These are phyloP conservation scores for Meyerozyma guilliermondii DNA, from an alignment of 1,139 yeast species.

Conservation along the genomic window DNA sequence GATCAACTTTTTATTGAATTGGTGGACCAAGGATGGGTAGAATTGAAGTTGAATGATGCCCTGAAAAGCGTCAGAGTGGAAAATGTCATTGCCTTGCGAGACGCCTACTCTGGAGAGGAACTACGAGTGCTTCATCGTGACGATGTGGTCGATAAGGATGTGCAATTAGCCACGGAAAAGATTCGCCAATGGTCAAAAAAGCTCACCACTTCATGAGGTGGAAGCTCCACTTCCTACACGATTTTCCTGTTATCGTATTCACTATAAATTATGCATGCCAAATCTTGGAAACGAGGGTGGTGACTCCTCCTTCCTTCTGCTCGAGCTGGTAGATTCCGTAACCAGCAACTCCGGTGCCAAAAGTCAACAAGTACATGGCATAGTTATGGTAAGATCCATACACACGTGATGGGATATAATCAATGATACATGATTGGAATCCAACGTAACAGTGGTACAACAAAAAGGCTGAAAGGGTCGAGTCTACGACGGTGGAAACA, in stretches of 20 bases:
- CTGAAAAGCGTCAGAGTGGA: slow-evolving; percentile 3
- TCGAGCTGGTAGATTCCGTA: slow-evolving; percentile 69
- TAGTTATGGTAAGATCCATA: slow-evolving; percentile 62
- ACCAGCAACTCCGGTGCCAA: slow-evolving; percentile 59
- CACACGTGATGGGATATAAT: slow-evolving; percentile 70
- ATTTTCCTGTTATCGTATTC: not conserved
- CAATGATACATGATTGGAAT: slow-evolving; percentile 72
- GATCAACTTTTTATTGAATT: slow-evolving; percentile 2
- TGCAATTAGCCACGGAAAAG: not conserved
- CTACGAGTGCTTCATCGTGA: not conserved
- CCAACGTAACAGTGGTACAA: slow-evolving; percentile 68
- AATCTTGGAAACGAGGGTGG: slow-evolving; percentile 34
- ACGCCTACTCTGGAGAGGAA: slow-evolving; percentile 6
- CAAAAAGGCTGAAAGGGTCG: slow-evolving; percentile 49
- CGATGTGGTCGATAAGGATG: not conserved
- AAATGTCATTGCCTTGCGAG: slow-evolving; percentile 7
- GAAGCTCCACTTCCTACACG: too few relatives aligned
- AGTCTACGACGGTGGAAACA: slow-evolving; percentile 47
- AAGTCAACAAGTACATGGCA: slow-evolving; percentile 56
- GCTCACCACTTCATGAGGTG: not conserved
- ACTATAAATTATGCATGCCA: slow-evolving; percentile 27
- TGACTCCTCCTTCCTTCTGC: slow-evolving; percentile 59
- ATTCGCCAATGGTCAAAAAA: not conserved
- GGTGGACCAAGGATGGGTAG: slow-evolving; percentile 6
- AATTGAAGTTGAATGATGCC: slow-evolving; percentile 7